These are phyloP conservation scores for Pseudogymnoascus sp. DNA, from an alignment of 2,329 filamentous ascomycete species.

Conservation along the genomic window DNA sequence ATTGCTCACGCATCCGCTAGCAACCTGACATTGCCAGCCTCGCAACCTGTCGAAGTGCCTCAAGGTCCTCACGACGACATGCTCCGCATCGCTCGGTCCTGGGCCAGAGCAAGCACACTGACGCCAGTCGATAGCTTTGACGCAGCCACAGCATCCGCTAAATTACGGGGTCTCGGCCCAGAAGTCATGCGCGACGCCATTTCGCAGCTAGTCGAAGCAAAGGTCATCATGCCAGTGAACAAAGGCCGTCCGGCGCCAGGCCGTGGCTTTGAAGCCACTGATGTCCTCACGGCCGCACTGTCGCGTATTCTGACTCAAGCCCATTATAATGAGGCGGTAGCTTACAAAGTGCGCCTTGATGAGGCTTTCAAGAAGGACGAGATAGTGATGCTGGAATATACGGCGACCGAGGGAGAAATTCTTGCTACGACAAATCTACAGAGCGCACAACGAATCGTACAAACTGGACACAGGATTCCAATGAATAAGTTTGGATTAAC, in stretches of 20 bases:
- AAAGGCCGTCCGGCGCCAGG: conserved; percentile 53
- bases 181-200: conserved; percentile 19
- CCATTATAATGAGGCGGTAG: conserved; percentile 51
- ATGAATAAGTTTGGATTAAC: conserved; percentile 63
- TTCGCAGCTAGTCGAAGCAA: conserved; percentile 18
- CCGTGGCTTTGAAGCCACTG: conserved; percentile 54
- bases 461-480: conserved; percentile 50
- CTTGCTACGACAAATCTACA: conserved; percentile 62
- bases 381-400: conserved; percentile 43
- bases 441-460: conserved; percentile 47
- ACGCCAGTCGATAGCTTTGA: conserved; percentile 45
- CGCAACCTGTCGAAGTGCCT: background rate
- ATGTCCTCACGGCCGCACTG: conserved; percentile 50
- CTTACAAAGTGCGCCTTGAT: conserved; percentile 56
- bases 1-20: conserved; percentile 35
- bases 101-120: conserved; percentile 52
- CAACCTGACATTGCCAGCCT: conserved; percentile 34
- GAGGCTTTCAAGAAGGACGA: conserved; percentile 38
- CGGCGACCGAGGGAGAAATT: conserved; percentile 56
- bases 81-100: conserved; percentile 45
- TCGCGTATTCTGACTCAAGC: conserved; percentile 47
- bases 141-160: conserved; percentile 41
- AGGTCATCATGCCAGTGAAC: conserved; percentile 48
- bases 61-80: conserved; percentile 23
- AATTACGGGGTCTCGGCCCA: conserved; percentile 30